Percentiles rank a stretch among this genome's conserved stretches.
These are phyloP conservation scores for Erodium texanum DNA, from an alignment of 441 rosid genomes.

Conservation along the genomic window DNA sequence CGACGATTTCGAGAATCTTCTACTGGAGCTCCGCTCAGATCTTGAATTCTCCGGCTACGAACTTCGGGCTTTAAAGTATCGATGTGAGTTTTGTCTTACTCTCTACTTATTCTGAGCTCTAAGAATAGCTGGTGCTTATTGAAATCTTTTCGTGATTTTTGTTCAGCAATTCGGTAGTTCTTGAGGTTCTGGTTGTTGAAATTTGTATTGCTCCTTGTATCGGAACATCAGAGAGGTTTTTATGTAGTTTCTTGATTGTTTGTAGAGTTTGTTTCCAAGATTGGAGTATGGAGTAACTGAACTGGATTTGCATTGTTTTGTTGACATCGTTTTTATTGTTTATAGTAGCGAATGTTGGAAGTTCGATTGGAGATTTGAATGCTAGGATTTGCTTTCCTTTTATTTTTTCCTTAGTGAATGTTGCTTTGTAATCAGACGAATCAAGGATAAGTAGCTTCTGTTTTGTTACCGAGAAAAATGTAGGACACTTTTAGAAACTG, in stretches of 20 bases:
- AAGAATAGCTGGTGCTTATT: neutral
- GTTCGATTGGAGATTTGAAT: no score
- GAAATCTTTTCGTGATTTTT: neutral
- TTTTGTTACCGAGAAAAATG: slow-evolving; percentile 22
- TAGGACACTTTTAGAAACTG: neutral
- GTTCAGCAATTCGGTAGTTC: neutral
- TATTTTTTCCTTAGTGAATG: neutral
- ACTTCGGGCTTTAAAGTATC: neutral
- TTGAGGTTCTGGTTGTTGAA: neutral
- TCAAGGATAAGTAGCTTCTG: slow-evolving; percentile 3
- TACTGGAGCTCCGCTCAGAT: neutral
- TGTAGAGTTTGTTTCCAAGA: neutral
- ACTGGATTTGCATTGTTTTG: neutral
- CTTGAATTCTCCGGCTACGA: neutral
- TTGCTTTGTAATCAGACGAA: neutral
- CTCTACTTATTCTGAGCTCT: neutral
- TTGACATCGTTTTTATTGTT: neutral
- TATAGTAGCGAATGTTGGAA: neutral
- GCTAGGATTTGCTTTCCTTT: neutral
- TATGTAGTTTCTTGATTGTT: neutral
- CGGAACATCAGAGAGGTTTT: neutral
- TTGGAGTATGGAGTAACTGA: neutral
- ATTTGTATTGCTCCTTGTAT: neutral
- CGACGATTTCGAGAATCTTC: slow-evolving; percentile 1
- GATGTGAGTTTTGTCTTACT: neutral